Conservation (phyloP, 495 filamentous ascomycete species). For the Penicillium pancosmium region DNA sequence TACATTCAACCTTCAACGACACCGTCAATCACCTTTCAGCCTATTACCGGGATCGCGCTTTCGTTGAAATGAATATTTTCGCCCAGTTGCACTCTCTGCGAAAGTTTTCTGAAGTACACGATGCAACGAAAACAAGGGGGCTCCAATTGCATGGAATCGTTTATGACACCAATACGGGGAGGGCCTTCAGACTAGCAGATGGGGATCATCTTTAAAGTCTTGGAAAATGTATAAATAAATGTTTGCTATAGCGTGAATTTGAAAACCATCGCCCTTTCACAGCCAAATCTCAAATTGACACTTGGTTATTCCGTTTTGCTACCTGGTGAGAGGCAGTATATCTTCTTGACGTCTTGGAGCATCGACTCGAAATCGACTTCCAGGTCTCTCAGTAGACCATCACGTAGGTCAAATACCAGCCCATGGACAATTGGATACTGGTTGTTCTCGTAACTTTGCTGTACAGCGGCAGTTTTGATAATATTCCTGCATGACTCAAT, state of each 20-base stretch:
- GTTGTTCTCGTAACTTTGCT: conserved; percentile 63
- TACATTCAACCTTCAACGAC: conserved; percentile 17
- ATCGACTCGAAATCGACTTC: conserved; percentile 40
- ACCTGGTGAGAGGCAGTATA: conserved; percentile 26
- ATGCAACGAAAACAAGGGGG: conserved; percentile 14
- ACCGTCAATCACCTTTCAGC: conserved; percentile 18
- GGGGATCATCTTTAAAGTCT: background rate
- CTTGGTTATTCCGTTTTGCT: background rate
- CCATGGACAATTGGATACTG: conserved; percentile 72
- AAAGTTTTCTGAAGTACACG: conserved; percentile 17
- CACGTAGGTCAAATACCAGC: conserved; percentile 62
- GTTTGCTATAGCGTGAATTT: background rate
- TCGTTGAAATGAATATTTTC: conserved; percentile 30
- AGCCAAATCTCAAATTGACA: background rate
- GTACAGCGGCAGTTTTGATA: conserved; percentile 59
- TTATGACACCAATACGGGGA: conserved; percentile 18
- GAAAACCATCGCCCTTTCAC: background rate
- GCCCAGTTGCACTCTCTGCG: conserved; percentile 24
- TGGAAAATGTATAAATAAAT: background rate
- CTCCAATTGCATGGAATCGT: conserved; percentile 28
- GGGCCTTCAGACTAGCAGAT: conserved; percentile 1
- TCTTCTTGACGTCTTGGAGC: conserved; percentile 36
- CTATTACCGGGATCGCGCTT: conserved; percentile 16
- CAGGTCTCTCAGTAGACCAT: conserved; percentile 59
- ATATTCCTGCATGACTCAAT: conserved; percentile 61